Evolutionary conservation across 305 asterid species (phyloP).

Genomic region (Solanum hybrid): DNA sequence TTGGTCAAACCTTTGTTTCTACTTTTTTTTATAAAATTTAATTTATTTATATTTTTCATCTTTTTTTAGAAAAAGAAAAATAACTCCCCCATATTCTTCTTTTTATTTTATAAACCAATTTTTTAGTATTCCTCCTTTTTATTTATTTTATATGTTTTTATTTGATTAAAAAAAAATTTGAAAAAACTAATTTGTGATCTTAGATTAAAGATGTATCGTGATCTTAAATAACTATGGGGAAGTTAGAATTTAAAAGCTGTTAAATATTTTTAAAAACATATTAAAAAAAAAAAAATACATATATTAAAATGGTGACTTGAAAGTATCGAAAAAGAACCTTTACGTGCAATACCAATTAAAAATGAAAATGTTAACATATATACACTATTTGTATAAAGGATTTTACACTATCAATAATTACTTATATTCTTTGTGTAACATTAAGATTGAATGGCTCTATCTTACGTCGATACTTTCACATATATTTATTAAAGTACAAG

Average conservation of each 20-base stretch:
- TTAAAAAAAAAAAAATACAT: neutral
- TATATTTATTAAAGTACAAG: neutral
- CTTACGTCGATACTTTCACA: neutral
- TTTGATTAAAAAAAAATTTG: neutral
- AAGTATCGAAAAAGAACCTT: neutral
- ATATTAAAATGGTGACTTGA: neutral
- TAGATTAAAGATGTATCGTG: neutral
- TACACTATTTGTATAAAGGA: neutral
- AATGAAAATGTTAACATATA: neutral
- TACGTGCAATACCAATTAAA: neutral
- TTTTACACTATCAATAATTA: neutral
- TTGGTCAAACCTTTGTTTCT: constrained; percentile 4
- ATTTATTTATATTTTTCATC: neutral
- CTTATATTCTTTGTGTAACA: no score
- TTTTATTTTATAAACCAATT: neutral
- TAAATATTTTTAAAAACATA: no score
- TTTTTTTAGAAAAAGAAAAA: neutral
- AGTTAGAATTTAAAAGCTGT: neutral
- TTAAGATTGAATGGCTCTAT: no score
- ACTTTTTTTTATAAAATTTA: neutral
- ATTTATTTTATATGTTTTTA: neutral
- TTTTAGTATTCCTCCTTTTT: neutral
- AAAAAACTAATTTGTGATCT: neutral
- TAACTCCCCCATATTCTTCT: neutral
- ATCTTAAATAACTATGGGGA: neutral